Evolutionary conservation across 768 basidiomycete genomes (phyloP).

Genomic region (Termitomyces eurrhizus): DNA sequence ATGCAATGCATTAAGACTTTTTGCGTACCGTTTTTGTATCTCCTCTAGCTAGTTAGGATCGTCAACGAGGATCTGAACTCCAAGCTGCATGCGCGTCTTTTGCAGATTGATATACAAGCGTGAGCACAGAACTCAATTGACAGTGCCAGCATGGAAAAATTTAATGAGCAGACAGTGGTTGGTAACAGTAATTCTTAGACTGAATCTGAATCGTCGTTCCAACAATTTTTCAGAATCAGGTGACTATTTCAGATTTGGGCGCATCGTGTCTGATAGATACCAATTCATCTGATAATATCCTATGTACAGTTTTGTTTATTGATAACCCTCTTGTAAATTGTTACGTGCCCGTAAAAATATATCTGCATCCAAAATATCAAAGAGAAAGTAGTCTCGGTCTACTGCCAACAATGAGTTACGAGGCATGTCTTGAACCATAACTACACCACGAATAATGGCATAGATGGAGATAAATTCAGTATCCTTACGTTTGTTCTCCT

Average conservation of each 20-base stretch:
- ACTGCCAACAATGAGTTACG: too few species aligned
- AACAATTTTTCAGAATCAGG: too few species aligned
- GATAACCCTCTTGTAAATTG: background rate
- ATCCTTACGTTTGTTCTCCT: background rate
- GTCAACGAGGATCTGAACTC: slow-evolving; percentile 95
- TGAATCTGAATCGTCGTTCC: too few species aligned
- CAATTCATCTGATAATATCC: too few species aligned
- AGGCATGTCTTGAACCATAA: background rate
- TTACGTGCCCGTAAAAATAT: background rate
- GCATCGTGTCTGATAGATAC: too few species aligned
- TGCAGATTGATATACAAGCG: slow-evolving; percentile 97
- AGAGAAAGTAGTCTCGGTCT: background rate
- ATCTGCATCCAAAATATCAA: background rate
- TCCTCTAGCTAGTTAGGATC: slow-evolving; percentile 96
- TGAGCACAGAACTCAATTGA: too few species aligned
- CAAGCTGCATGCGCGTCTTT: slow-evolving; percentile 96
- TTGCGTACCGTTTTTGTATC: slow-evolving; percentile 80
- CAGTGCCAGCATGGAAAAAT: too few species aligned
- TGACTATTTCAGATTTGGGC: too few species aligned
- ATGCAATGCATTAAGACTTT: background rate
- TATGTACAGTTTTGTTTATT: too few species aligned
- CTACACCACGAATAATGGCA: background rate
- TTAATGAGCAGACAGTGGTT: too few species aligned
- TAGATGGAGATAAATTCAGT: background rate
- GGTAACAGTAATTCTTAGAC: too few species aligned